Percentiles rank a stretch among this genome's conserved stretches.
These are phyloP conservation scores for Chaetomium sp. DNA, from an alignment of 2,329 filamentous ascomycete genomes.

Conservation along the genomic window DNA sequence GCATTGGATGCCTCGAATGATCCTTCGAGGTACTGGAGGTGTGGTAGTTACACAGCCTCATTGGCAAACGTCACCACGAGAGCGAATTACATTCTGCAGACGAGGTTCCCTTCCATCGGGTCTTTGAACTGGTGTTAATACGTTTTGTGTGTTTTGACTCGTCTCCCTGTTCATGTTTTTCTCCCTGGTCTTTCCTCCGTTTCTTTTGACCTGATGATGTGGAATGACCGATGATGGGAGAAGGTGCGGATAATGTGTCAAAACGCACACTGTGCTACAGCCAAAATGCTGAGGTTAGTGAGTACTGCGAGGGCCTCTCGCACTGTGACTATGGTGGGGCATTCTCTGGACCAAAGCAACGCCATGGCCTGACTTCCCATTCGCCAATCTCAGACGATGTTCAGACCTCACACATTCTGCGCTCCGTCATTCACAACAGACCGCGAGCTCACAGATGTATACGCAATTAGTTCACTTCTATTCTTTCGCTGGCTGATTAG, in stretches of 20 bases:
- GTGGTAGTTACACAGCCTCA: neutral
- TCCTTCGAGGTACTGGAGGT: neutral
- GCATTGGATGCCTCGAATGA: constrained; percentile 4
- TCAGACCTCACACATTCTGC: constrained; percentile 22
- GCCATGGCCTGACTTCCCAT: constrained; percentile 18
- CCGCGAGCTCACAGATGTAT: neutral
- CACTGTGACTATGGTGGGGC: constrained; percentile 14
- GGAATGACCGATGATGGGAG: neutral
- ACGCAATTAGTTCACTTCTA: neutral
- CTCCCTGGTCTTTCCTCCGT: neutral
- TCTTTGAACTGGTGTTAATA: neutral
- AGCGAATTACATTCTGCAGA: neutral
- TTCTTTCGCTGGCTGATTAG: neutral
- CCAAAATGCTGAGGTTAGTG: neutral
- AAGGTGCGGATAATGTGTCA: neutral
- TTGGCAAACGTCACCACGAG: constrained; percentile 5
- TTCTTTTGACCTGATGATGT: neutral
- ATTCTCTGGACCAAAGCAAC: neutral
- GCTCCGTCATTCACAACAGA: constrained; percentile 5
- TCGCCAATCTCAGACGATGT: constrained; percentile 28
- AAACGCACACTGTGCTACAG: neutral
- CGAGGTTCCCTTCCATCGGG: neutral
- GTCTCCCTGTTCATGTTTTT: too few relatives aligned
- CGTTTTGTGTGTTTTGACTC: too few relatives aligned
- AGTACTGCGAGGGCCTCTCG: neutral